A percentile compares a stretch with the other conserved stretches of the same genome.
Evolutionary conservation across 192 early-diverging fungal species (phyloP).

Genomic region (Backusella liffmaniae): DNA sequence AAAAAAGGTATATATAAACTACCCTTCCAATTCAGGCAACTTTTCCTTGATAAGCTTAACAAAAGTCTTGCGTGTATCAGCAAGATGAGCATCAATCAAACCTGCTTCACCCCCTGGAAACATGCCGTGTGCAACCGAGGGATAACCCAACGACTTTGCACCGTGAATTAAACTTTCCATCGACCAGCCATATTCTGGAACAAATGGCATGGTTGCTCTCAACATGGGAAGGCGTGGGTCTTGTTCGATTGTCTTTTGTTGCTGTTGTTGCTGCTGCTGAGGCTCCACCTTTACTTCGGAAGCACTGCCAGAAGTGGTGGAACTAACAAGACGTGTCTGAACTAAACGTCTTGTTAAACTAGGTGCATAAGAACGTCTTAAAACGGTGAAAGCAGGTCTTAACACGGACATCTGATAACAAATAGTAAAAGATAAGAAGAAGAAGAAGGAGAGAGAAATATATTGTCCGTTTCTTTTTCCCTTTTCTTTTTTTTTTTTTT

Average conservation of each 20-base stretch:
- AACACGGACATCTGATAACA: conserved; percentile 2
- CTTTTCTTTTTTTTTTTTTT: not conserved
- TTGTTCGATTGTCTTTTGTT: not conserved
- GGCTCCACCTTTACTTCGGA: not conserved
- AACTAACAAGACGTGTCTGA: not conserved
- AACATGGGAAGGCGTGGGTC: conserved; percentile 33
- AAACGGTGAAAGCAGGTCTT: not conserved
- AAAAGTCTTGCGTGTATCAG: conserved; percentile 47
- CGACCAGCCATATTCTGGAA: conserved; percentile 77
- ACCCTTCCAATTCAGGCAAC: conserved; percentile 56
- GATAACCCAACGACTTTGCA: conserved; percentile 65
- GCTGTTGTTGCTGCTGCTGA: not conserved
- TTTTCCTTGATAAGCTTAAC: conserved; percentile 55
- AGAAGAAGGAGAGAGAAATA: not conserved
- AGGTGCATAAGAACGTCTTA: not conserved
- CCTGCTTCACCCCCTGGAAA: conserved; percentile 63
- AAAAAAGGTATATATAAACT: not conserved
- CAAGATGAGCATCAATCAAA: conserved; percentile 76
- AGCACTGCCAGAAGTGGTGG: not conserved
- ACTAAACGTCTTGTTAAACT: not conserved
- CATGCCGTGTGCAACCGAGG: conserved; percentile 69
- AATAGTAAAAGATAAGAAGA: not conserved
- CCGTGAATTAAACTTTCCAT: conserved; percentile 60
- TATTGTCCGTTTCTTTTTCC: not conserved
- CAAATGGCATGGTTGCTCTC: conserved; percentile 61